Evolutionary conservation across 768 basidiomycete species (phyloP).

Genomic region (Cystobasidium tubakii): DNA sequence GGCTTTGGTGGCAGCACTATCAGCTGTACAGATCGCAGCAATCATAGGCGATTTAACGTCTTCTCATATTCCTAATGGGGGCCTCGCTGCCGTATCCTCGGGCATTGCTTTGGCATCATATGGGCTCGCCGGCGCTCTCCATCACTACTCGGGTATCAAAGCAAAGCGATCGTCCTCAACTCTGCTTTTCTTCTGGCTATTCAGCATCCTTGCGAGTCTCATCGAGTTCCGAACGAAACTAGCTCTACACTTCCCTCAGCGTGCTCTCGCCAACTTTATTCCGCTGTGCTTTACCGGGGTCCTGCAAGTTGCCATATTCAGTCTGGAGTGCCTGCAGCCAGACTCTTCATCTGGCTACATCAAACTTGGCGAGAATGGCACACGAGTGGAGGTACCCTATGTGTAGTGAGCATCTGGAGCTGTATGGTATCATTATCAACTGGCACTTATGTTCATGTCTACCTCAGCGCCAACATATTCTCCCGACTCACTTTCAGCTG

Average conservation of each 20-base stretch:
- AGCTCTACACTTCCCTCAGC: slow-evolving; percentile 33
- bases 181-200: slow-evolving; percentile 76
- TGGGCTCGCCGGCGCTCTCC: slow-evolving; percentile 12
- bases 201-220: slow-evolving; percentile 55
- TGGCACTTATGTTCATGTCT: no score
- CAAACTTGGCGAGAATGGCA: slow-evolving; percentile 35
- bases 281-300: slow-evolving; percentile 51
- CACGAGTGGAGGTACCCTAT: slow-evolving; percentile 16
- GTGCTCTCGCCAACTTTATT: slow-evolving; percentile 45
- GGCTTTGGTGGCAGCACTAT: slow-evolving; percentile 11
- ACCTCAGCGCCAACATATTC: slow-evolving; percentile 47
- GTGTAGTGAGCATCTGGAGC: slow-evolving; percentile 27
- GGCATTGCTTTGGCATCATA: slow-evolving; percentile 10
- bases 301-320: slow-evolving; percentile 57
- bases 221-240: slow-evolving; percentile 61
- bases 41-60: slow-evolving; percentile 20
- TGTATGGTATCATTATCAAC: no score
- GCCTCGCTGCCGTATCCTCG: slow-evolving; percentile 12
- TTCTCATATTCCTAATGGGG: not conserved
- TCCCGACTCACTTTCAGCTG: slow-evolving; percentile 64
- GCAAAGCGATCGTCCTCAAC: slow-evolving; percentile 50
- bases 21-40: slow-evolving; percentile 14
- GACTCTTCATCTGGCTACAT: slow-evolving; percentile 48
- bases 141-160: slow-evolving; percentile 24
- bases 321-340: slow-evolving; percentile 65